Conservation (phyloP, 2,329 filamentous ascomycete species). For the Catunica adiposa region DNA sequence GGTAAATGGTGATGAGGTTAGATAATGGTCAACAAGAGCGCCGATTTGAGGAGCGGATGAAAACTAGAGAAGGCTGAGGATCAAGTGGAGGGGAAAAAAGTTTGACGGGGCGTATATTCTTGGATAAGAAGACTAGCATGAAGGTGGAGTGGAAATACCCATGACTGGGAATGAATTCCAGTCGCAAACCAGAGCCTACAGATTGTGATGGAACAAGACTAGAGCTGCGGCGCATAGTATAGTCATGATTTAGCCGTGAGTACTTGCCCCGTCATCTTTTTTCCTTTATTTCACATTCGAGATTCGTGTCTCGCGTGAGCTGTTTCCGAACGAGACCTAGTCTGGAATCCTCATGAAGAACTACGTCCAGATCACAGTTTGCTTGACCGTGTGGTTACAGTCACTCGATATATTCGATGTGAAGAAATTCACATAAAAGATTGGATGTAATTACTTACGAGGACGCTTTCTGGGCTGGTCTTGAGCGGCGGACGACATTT, state of each 20-base stretch:
- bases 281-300: too few species aligned
- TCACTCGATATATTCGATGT: too few species aligned
- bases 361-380: too few species aligned
- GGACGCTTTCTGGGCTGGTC: conserved; percentile 13
- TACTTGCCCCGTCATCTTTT: not conserved
- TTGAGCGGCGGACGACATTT: conserved; percentile 11
- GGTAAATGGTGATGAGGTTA: conserved; percentile 15
- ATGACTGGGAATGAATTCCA: too few species aligned
- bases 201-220: too few species aligned
- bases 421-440: too few species aligned
- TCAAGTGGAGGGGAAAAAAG: not conserved
- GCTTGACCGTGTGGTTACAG: too few species aligned
- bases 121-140: too few species aligned
- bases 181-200: too few species aligned
- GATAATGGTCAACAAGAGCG: not conserved
- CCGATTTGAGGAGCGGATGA: not conserved
- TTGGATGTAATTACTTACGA: conserved; percentile 8
- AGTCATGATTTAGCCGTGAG: not conserved
- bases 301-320: not conserved
- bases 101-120: not conserved
- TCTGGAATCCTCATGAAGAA: too few species aligned
- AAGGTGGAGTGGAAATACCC: too few species aligned
- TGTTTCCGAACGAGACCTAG: not conserved
- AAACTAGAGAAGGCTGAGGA: not conserved
- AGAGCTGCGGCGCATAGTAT: not conserved